These are phyloP conservation scores for Fistulinella prunicolor DNA, from an alignment of 768 basidiomycete species.

Conservation along the genomic window DNA sequence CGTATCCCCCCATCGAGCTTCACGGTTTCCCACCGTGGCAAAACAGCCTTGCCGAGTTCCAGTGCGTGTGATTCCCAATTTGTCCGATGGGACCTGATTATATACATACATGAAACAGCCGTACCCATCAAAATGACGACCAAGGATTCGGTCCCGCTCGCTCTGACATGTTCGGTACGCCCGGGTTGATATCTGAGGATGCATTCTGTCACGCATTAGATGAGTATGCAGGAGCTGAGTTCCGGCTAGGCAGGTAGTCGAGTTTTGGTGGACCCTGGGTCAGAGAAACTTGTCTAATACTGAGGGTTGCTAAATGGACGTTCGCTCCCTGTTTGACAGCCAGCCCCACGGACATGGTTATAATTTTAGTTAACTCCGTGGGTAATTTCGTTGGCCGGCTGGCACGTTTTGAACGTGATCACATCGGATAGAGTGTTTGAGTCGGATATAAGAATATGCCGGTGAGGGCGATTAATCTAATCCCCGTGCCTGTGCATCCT, in stretches of 20 bases:
- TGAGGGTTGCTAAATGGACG: no score
- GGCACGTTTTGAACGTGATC: no score
- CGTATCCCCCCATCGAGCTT: conserved; percentile 54
- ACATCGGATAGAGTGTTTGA: no score
- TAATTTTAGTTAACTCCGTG: background rate
- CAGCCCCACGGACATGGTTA: no score
- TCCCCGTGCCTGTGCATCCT: no score
- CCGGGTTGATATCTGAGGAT: conserved; percentile 44
- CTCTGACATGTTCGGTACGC: background rate
- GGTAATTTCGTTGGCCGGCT: no score
- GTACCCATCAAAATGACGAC: conserved; percentile 19
- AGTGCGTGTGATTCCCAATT: conserved; percentile 43
- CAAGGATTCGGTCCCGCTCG: background rate
- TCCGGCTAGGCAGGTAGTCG: conserved; percentile 70
- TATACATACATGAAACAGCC: conserved; percentile 9
- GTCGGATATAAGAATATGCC: background rate
- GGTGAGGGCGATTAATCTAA: no score
- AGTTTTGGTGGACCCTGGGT: no score
- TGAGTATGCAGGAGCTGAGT: conserved; percentile 69
- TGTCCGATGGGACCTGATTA: conserved; percentile 4
- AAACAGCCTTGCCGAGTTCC: conserved; percentile 74
- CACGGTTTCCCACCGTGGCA: conserved; percentile 86
- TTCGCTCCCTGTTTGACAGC: no score
- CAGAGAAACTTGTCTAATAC: no score
- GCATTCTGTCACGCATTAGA: conserved; percentile 71